Base-by-base conservation (phyloP, 176 grass and related monocot genomes). In the Carex littledalei region DNA sequence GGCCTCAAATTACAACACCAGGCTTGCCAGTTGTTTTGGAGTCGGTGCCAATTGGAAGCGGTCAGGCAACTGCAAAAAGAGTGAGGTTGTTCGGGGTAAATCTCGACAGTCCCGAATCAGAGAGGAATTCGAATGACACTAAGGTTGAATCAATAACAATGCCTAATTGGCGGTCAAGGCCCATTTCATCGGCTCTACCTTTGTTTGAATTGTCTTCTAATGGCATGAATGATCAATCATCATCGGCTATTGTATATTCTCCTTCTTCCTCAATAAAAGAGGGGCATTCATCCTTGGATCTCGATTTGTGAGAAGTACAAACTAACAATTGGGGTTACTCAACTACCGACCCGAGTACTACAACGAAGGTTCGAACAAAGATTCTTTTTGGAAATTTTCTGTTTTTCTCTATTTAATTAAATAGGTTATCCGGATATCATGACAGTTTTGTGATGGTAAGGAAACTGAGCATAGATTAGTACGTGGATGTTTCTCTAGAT, bases 51-150 rank as follows among this genome's bases (percentile, higher is more conserved):
- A 62, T 99, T 54, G 72, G 82, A 18, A 84, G 83, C 14, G 89
- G 83, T 70, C 88, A 85, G 4, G 79, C 86, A 39, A 86, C 93
- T 0, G 67, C 91, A 4, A 99, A 99, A 89, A 91, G 97, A 45
- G 90, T 99, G 83, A 87, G 97, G 39, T 39, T 99, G 8, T 99
- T 99, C 87, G 97, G 97, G 32, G 97, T 99, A 66, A 91, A 99
- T 86, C 88, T 99, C 15, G 93, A 99, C 79, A 91, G 74, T 60
- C 87, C 87, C 8, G 68, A 91, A 69, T 88, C 87, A 12, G 88
- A 67, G 20, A 87, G 83, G 43, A 58, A 72, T 71, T 74, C 79
- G 76, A 79, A 81, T 41, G 78, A 86, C 35, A 43, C 79, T 32
- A 81, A 87, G 61, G 79, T 81, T 16, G 37, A 88, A 82, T 86